Evolutionary conservation across 1,139 yeast genomes (phyloP), one percentile per base, ranked within the genome.

Genomic region (Yamadazyma oceani): DNA sequence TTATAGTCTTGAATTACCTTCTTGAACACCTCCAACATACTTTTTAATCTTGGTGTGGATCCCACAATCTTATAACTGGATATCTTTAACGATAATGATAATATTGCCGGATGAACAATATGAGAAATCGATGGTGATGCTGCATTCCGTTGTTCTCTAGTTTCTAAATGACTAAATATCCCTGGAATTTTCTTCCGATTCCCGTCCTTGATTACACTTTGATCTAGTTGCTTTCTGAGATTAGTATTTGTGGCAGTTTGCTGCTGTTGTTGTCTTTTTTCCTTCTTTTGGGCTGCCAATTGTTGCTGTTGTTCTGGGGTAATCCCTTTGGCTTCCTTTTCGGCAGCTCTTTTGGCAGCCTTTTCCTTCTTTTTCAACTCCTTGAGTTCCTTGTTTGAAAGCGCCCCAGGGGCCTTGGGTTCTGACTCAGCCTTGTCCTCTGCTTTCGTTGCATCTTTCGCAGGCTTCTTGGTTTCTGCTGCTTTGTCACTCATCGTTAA

Each of bases 41-140:
- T 82, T 48, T 73, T 71, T 57, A 96, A 85, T 50, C 99, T 76
- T 21, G 87, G 82, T 11, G 82, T 85, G 0, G 97, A 88, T 0
- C 99, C 99, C 16, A 90, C 95, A 32, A 90, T 78, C 48, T 82
- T 79, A 59, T 88, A 90, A 32, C 88, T 81, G 9, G 96, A 85
- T 50, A 83, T 82, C 52, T 86, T 85, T 48, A 88, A 77, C 1
- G 96, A 84, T 45, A 94, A 69, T 15, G 89, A 72, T 36, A 89
- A 69, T 32, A 92, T 81, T 1, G 87, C 80, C 0, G 97, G 97
- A 60, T 94, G 98, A 15, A 92, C 88, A 37, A 86, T 79, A 44
- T 81, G 80, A 4, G 82, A 76, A 16, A 79, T 72, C 5, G 78
- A 64, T 2, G 82, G 80, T 7, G 82, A 75, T 5, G 82, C 68